These are phyloP conservation scores for Termitomyces sp. DNA, from an alignment of 768 basidiomycete species.

Conservation along the genomic window DNA sequence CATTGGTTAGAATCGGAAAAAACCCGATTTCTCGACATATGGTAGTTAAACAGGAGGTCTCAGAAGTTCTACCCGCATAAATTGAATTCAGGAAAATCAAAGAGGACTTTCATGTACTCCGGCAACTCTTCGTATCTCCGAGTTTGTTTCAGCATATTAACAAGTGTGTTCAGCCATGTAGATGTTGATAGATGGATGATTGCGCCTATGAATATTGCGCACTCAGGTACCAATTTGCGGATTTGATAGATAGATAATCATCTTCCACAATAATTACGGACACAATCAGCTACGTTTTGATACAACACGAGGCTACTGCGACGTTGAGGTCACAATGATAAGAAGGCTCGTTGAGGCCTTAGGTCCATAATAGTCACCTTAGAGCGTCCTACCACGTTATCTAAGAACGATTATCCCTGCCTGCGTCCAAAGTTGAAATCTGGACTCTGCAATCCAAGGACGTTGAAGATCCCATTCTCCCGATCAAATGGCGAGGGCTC, in stretches of 20 bases:
- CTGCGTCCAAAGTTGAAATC: constrained; percentile 39
- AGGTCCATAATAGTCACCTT: constrained; percentile 8
- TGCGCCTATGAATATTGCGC: no score
- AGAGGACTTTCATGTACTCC: constrained; percentile 46
- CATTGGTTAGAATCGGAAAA: no score
- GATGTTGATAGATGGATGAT: no score
- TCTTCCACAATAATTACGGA: not conserved
- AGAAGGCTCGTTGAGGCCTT: constrained; percentile 54
- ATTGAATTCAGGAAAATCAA: no score
- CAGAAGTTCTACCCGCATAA: no score
- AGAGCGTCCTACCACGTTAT: constrained; percentile 13
- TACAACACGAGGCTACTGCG: not conserved
- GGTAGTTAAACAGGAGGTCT: no score
- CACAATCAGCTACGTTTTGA: not conserved
- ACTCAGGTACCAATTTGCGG: no score
- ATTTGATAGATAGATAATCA: no score
- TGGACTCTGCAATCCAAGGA: constrained; percentile 47
- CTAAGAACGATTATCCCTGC: constrained; percentile 26
- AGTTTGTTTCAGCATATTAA: no score
- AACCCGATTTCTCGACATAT: no score
- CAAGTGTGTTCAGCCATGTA: not conserved
- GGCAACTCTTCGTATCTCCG: constrained; percentile 55
- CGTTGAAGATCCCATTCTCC: constrained; percentile 64
- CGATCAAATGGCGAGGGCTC: constrained; percentile 58
- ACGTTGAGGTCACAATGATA: constrained; percentile 12